phyloP scores from a whole-genome alignment of 148 eudicot genomes.

The Cornus controversa region DNA sequence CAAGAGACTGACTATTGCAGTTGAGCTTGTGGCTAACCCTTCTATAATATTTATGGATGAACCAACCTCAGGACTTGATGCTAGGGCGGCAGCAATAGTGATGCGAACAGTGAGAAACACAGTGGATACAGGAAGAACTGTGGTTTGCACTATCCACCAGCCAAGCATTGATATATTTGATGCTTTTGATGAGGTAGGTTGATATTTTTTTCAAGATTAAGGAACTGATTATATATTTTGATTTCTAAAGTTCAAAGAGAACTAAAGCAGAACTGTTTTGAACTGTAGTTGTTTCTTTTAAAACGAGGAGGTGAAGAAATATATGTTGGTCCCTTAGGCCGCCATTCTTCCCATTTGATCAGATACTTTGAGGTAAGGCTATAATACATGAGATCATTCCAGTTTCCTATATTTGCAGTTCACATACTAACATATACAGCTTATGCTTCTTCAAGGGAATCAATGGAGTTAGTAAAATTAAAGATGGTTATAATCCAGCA shows the following conservation, averaged over 20 bases:
- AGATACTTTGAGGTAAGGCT: conserved; percentile 49
- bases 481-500: conserved; percentile 70
- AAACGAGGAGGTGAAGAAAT: conserved; percentile 63
- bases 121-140: conserved; percentile 62
- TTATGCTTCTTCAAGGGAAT: conserved; percentile 31
- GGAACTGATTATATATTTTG: neutral
- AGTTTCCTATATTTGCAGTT: neutral
- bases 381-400: neutral
- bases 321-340: conserved; percentile 56
- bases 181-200: conserved; percentile 55
- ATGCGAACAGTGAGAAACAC: conserved; percentile 71
- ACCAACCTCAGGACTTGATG: conserved; percentile 70
- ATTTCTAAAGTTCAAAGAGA: neutral
- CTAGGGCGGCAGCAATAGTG: conserved; percentile 65
- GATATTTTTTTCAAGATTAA: neutral
- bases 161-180: conserved; percentile 70
- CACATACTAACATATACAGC: neutral
- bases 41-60: conserved; percentile 72
- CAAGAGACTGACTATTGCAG: conserved; percentile 58
- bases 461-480: conserved; percentile 55
- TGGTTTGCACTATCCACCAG: conserved; percentile 66
- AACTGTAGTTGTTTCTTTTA: conserved; percentile 46
- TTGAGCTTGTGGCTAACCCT: conserved; percentile 65
- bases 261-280: neutral
- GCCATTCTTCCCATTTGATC: conserved; percentile 35